A percentile compares a stretch with the other conserved stretches of the same genome.
These are phyloP conservation scores for Ceriops tagal DNA, from an alignment of 345 rosid species.

Conservation along the genomic window DNA sequence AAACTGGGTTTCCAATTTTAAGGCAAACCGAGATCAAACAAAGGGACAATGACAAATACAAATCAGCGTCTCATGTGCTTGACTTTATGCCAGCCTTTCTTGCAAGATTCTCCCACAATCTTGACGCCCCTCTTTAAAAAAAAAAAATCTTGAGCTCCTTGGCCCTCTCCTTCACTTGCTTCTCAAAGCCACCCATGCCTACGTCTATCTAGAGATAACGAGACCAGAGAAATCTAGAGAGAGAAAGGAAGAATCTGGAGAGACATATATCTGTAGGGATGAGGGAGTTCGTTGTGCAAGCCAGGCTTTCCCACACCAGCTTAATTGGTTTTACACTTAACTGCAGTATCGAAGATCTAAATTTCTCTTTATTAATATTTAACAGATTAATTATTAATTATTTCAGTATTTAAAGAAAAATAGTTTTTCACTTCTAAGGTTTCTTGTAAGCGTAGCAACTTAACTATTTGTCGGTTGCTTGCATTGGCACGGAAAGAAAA, in stretches of 20 bases:
- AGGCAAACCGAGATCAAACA: not conserved
- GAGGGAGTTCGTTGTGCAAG: not conserved
- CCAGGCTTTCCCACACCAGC: no score
- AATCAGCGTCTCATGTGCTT: slow-evolving; percentile 59
- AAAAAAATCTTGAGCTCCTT: slow-evolving; percentile 52
- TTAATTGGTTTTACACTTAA: no score
- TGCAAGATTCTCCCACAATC: slow-evolving; percentile 70
- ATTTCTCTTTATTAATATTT: no score
- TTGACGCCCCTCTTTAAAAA: slow-evolving; percentile 69
- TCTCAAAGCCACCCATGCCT: slow-evolving; percentile 69
- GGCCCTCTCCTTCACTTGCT: slow-evolving; percentile 77
- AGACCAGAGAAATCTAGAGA: not conserved
- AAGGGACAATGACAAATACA: not conserved
- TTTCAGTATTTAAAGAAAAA: no score
- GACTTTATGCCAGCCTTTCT: slow-evolving; percentile 89
- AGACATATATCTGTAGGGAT: not conserved
- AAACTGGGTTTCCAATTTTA: not conserved
- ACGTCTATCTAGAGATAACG: not conserved
- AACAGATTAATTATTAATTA: no score
- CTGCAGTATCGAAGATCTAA: no score
- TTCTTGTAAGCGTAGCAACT: not conserved
- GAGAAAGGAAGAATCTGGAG: not conserved
- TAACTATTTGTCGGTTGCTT: no score
- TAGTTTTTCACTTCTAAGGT: not conserved
- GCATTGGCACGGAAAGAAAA: no score